A percentile compares a stretch with the other conserved stretches of the same genome.
Conservation (phyloP, 1,139 yeast genomes). For the Suhomyces panamericanus region DNA sequence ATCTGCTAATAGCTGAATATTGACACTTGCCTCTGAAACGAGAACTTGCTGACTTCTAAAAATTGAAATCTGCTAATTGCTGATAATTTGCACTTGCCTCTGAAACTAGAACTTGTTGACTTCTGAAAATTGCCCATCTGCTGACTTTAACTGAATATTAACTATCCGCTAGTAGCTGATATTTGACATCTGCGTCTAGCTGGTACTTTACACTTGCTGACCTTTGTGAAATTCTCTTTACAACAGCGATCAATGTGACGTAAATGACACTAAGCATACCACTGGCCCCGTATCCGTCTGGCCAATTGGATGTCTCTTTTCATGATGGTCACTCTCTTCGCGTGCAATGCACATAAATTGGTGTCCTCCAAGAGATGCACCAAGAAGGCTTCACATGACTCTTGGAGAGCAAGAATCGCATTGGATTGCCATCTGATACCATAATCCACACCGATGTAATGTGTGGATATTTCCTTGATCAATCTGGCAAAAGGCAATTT, state of each 20-base stretch:
- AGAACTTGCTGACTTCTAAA: no score
- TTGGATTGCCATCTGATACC: conserved; percentile 86
- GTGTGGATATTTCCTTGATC: conserved; percentile 77
- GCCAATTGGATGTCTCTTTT: conserved; percentile 92
- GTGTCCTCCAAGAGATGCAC: conserved; percentile 89
- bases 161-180: no score
- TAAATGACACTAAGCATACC: background rate
- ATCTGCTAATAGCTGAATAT: no score
- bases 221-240: no score
- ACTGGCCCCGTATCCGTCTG: conserved; percentile 75
- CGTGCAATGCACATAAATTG: conserved; percentile 86
- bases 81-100: no score
- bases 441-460: conserved; percentile 57
- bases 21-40: no score
- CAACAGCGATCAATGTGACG: background rate
- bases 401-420: conserved; percentile 87
- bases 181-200: no score
- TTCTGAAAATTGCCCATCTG: no score
- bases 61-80: no score
- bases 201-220: no score
- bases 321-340: conserved; percentile 92
- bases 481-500: conserved; percentile 92
- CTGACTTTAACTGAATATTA: no score
- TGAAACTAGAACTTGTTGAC: no score
- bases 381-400: conserved; percentile 87